Base-by-base conservation (phyloP, 345 rosid genomes). In the Syzygium grande region DNA sequence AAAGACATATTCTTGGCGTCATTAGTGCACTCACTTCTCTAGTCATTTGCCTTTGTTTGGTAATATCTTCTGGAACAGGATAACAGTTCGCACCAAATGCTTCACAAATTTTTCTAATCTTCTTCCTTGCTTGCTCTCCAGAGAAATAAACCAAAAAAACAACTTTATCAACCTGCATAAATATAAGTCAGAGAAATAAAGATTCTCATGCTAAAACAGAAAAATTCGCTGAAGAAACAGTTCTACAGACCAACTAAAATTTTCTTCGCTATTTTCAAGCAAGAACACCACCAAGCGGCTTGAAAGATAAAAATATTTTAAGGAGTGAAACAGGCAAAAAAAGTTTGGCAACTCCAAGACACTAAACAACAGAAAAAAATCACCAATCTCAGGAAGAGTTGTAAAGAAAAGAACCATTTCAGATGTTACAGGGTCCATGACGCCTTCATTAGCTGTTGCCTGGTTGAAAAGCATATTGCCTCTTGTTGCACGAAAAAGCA, bases 391-490 rank as follows among this genome's bases (percentile, higher is more conserved):
- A 73, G 21, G 49, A 54, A 41, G 21, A 9, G 87, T 43, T 17
- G 21, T 77, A 86, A 85, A 89, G 87, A 93, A 90, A 84, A 19
- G 87, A 90, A 96, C 99, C 99, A 92, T 95, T 92, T 97, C 99
- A 85, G 92, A 85, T 59, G 99, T 92, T 89, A 94, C 91, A 89
- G 98, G 99, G 92, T 97, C 99, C 97, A 94, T 89, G 92, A 95
- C 94, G 89, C 92, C 98, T 92, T 96, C 99, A 91, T 91, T 96
- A 84, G 98, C 96, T n/a, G 94, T 92, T 54, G 98, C 93, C 91
- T 95, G 98, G 90, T 95, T 96, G 92, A 97, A 97, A 92, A 97
- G 98, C 98, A 97, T 95, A 92, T 97, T 97, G 90, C 99, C 99
- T 92, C 99, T 96, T 87, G 99, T 97, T 87, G 99, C 95, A 89